Conservation (phyloP, 1,284 basidiomycete species). For the Malassezia globosa region DNA sequence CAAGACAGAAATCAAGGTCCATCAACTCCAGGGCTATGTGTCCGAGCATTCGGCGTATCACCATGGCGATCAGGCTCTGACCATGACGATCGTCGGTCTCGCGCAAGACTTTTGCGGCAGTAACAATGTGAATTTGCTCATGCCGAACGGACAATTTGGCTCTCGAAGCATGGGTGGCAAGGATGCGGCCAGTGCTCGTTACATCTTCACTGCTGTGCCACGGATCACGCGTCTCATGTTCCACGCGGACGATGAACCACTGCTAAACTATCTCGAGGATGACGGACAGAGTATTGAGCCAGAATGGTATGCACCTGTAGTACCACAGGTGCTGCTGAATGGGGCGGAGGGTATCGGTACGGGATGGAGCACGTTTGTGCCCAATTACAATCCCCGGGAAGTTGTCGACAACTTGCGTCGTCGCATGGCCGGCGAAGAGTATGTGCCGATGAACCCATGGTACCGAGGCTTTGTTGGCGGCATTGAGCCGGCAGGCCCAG, state of each 20-base stretch:
- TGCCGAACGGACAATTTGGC: slow-evolving; percentile 91
- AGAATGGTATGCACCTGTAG: slow-evolving; percentile 80
- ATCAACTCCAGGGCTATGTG: slow-evolving; percentile 88
- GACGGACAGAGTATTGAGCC: slow-evolving; percentile 84
- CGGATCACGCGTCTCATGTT: slow-evolving; percentile 69
- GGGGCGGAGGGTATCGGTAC: slow-evolving; percentile 97
- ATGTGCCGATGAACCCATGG: slow-evolving; percentile 83
- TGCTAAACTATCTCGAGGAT: slow-evolving; percentile 74
- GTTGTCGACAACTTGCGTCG: slow-evolving; percentile 78
- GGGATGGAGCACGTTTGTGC: slow-evolving; percentile 89
- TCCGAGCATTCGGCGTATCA: slow-evolving; percentile 90
- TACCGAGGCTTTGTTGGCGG: slow-evolving; percentile 83
- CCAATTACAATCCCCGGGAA: slow-evolving; percentile 84
- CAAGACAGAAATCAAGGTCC: slow-evolving; percentile 88
- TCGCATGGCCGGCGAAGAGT: slow-evolving; percentile 74
- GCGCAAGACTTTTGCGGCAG: slow-evolving; percentile 91
- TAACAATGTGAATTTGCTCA: slow-evolving; percentile 85
- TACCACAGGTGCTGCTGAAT: slow-evolving; percentile 83
- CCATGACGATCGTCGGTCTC: slow-evolving; percentile 78
- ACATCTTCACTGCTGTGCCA: slow-evolving; percentile 80
- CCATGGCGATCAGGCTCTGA: slow-evolving; percentile 81
- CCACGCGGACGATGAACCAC: slow-evolving; percentile 70
- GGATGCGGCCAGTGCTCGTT: slow-evolving; percentile 86
- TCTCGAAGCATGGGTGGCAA: slow-evolving; percentile 52
- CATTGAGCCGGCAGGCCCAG: slow-evolving; percentile 66